phyloP scores from a whole-genome alignment of 371 early-diverging fungal species.

The Nematocida ausubeli region DNA sequence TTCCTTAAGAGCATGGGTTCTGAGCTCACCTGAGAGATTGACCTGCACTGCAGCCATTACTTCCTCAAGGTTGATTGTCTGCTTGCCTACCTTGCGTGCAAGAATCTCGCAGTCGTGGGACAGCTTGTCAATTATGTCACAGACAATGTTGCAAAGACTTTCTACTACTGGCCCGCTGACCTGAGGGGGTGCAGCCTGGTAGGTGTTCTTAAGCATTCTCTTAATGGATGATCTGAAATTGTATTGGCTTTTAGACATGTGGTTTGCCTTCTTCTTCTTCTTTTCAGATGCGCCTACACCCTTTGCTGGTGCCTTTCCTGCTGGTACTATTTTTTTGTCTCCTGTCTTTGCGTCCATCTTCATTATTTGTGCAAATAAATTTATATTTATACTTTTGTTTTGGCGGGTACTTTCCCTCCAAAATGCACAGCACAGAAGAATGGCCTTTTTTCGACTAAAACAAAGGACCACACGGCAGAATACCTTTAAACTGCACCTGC shows the following conservation, averaged over 20 bases:
- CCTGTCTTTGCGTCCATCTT: constrained; percentile 27
- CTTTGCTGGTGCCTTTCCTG: constrained; percentile 57
- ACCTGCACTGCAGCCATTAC: constrained; percentile 63
- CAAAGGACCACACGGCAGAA: too few relatives aligned
- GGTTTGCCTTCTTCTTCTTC: constrained; percentile 45
- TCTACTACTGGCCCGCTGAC: constrained; percentile 58
- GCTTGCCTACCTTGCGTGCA: constrained; percentile 66
- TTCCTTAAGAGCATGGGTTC: constrained; percentile 65
- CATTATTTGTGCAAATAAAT: constrained; percentile 49
- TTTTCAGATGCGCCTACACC: constrained; percentile 24
- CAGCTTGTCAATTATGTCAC: constrained; percentile 60
- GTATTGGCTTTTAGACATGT: constrained; percentile 17
- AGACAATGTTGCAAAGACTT: constrained; percentile 66
- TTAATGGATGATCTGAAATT: constrained; percentile 56
- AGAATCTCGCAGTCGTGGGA: constrained; percentile 58
- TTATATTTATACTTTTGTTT: constrained; percentile 56
- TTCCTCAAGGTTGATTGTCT: constrained; percentile 68
- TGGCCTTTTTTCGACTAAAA: too few relatives aligned
- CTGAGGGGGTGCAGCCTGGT: constrained; percentile 50
- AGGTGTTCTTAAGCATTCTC: constrained; percentile 49
- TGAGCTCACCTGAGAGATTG: constrained; percentile 64
- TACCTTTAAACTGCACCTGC: too few relatives aligned
- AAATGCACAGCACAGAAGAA: background rate
- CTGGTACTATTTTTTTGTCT: constrained; percentile 43
- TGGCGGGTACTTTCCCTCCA: constrained; percentile 52